Conservation (phyloP, 805 yeast species). For the Phaffomyces antillensis region DNA sequence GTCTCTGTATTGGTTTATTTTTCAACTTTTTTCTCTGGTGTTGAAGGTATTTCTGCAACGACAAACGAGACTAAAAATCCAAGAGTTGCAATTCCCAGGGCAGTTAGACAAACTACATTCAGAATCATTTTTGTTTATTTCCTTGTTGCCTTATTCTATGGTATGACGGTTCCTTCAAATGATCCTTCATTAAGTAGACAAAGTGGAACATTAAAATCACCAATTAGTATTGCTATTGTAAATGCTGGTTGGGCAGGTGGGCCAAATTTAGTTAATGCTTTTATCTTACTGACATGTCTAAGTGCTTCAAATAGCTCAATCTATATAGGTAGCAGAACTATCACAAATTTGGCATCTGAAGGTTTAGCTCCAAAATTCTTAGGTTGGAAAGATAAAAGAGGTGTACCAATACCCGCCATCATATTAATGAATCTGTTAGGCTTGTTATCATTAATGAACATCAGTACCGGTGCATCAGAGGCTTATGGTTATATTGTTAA, state of each 20-base stretch:
- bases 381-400: slow-evolving; percentile 43
- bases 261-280: slow-evolving; percentile 66
- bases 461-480: slow-evolving; percentile 43
- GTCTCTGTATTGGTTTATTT: slow-evolving; percentile 61
- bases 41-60: slow-evolving; percentile 66
- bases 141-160: slow-evolving; percentile 6
- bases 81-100: slow-evolving; percentile 61
- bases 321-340: slow-evolving; percentile 62
- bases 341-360: slow-evolving; percentile 55
- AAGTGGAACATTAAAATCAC: slow-evolving; percentile 37
- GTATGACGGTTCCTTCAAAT: slow-evolving; percentile 8
- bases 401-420: slow-evolving; percentile 61
- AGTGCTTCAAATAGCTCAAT: slow-evolving; percentile 67
- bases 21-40: slow-evolving; percentile 72
- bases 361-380: slow-evolving; percentile 53
- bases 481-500: slow-evolving; percentile 69
- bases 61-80: slow-evolving; percentile 72
- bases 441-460: slow-evolving; percentile 52
- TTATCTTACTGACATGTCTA: slow-evolving; percentile 56
- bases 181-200: slow-evolving; percentile 4
- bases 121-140: slow-evolving; percentile 9
- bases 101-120: slow-evolving; percentile 31
- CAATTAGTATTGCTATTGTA: slow-evolving; percentile 63
- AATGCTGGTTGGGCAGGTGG: slow-evolving; percentile 61
- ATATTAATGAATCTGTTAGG: slow-evolving; percentile 53